A percentile compares a stretch with the other conserved stretches of the same genome.
Conservation (phyloP, 768 basidiomycete genomes). For the Hydnomerulius pinastri region DNA sequence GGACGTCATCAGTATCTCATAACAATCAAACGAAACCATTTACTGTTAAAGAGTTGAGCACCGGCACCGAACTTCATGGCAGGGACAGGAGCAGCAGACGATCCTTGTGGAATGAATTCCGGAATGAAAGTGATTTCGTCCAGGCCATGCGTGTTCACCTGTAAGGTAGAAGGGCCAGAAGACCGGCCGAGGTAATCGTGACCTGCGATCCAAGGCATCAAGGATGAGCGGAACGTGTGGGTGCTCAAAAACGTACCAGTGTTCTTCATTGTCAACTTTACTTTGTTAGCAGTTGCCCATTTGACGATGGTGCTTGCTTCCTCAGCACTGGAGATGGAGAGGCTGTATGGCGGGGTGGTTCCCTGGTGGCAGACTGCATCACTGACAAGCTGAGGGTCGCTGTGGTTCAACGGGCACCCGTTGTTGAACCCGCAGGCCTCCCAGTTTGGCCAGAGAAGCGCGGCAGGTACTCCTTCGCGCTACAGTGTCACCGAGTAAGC, state of each 20-base stretch:
- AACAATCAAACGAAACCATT: background rate
- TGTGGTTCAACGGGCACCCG: slow-evolving; percentile 21
- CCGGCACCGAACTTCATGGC: slow-evolving; percentile 24
- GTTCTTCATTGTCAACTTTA: slow-evolving; percentile 25
- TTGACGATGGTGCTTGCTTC: slow-evolving; percentile 21
- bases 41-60: slow-evolving; percentile 13
- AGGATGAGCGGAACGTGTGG: too few relatives aligned
- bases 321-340: slow-evolving; percentile 16
- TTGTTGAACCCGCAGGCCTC: slow-evolving; percentile 19
- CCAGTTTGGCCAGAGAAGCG: slow-evolving; percentile 26
- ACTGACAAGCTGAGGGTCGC: slow-evolving; percentile 16
- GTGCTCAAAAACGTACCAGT: too few relatives aligned
- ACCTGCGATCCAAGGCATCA: slow-evolving; percentile 6
- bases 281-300: slow-evolving; percentile 19
- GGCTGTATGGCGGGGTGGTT: slow-evolving; percentile 20
- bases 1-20: background rate
- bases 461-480: slow-evolving; percentile 20
- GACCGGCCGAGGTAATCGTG: slow-evolving; percentile 26
- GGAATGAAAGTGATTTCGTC: slow-evolving; percentile 12
- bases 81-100: slow-evolving; percentile 9
- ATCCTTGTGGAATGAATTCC: slow-evolving; percentile 23
- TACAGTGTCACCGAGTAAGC: background rate
- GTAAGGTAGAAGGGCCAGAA: slow-evolving; percentile 24
- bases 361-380: slow-evolving; percentile 18
- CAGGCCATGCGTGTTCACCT: slow-evolving; percentile 22